Evolutionary conservation across 257 asterid genomes (phyloP), one percentile per base, ranked within the genome.

Genomic region (Jacaranda copaia): DNA sequence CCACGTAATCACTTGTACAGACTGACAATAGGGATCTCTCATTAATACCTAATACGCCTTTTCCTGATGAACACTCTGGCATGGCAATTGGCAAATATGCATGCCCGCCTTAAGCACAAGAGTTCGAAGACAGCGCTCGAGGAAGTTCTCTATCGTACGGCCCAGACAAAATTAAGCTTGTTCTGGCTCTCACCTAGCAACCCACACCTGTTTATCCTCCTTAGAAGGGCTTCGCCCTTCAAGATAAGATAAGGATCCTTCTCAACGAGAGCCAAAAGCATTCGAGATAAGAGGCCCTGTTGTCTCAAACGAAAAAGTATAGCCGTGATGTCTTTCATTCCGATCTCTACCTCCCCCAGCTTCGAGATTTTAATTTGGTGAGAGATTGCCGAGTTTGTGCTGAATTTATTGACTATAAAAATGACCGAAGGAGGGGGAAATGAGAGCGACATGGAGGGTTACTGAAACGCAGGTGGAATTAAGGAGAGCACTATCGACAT

Each of bases 71-170:
- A 92, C 60, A 89, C 96, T 65, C 98, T 84, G 3, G 98, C 97
- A 80, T 93, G 98, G 86, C n/a, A n/a, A n/a, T n/a, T n/a, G n/a
- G n/a, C 91, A 96, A 74, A 93, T 93, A 14, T 96, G 91, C 96
- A 89, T 89, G n/a, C 97, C 96, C 20, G 96, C 90, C 96, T 92
- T 92, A 77, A 93, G 91, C 49, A 93, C 96, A 13, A 85, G 92
- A 3, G 98, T 93, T 56, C 91, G 98, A 45, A 93, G 94, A 49
- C 97, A 93, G 20, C 97, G 96, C 79, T 93, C 97, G 49, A 93
- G 94, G 73, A 93, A 93, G 82, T 88, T 93, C 81, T 93, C 98
- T 3, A 93, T 96, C 12, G 96, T 90, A 46, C 91, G 91, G 97
- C 89, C 88, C 91, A 82, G 71, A 93, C 97, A 61, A 89, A 91